Evolutionary conservation across 495 filamentous ascomycete species (phyloP).

Genomic region (Amorphotheca resinae): DNA sequence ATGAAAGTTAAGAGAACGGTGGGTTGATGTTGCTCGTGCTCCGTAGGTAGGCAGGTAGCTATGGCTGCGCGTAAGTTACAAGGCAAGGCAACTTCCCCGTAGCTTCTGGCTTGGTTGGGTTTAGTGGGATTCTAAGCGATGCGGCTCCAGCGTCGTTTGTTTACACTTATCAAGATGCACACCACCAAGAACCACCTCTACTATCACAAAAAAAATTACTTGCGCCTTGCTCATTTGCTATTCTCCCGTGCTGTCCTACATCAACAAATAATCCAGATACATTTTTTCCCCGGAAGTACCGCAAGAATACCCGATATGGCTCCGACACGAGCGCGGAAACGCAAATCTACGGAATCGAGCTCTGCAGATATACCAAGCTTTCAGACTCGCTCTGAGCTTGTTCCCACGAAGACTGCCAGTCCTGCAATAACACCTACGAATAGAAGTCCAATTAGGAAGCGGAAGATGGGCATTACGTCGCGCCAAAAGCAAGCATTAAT

Average conservation of each 20-base stretch:
- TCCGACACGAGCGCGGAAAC: slow-evolving; percentile 24
- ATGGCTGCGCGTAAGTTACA: slow-evolving; percentile 18
- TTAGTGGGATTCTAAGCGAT: slow-evolving; percentile 6
- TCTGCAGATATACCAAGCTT: slow-evolving; percentile 23
- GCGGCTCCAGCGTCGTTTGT: slow-evolving; percentile 15
- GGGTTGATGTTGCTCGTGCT: slow-evolving; percentile 1
- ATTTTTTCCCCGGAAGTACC: neutral
- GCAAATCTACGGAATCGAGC: slow-evolving; percentile 41
- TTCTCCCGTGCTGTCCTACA: neutral
- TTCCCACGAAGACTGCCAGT: slow-evolving; percentile 29
- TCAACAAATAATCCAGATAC: neutral
- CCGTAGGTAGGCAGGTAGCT: neutral
- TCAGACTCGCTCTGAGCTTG: slow-evolving; percentile 23
- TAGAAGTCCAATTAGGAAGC: slow-evolving; percentile 48
- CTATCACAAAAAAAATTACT: neutral
- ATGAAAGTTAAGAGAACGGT: too few relatives aligned
- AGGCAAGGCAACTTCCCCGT: slow-evolving; percentile 13
- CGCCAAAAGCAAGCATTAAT: slow-evolving; percentile 79
- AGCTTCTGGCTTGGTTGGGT: slow-evolving; percentile 10
- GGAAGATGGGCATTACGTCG: slow-evolving; percentile 50
- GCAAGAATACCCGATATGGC: slow-evolving; percentile 10
- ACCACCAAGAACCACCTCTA: slow-evolving; percentile 1
- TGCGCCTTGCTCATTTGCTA: neutral
- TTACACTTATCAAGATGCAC: slow-evolving; percentile 12
- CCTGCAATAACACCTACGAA: slow-evolving; percentile 26